Evolutionary conservation across 179 eudicot genomes (phyloP), one percentile per base, ranked within the genome.

Genomic region (Nepenthes alata): DNA sequence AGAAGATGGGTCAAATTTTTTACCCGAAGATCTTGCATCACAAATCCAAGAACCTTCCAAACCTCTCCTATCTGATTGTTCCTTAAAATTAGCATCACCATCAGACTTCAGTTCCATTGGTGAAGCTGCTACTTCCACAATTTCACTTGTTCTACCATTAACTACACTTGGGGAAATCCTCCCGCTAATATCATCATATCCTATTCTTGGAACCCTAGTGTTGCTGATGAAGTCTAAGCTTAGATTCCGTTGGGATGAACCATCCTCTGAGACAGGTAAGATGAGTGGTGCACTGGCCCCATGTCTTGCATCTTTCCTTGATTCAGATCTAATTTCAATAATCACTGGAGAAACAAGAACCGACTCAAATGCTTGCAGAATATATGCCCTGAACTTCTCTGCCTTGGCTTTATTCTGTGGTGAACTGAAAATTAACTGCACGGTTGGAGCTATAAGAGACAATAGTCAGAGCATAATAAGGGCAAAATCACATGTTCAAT

Each of bases 321-420:
- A 59, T 61, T 84, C 90, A 71, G 80, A 75, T 74, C 83, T 76
- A 41, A 89, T 83, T 74, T 93, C 98, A 56, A 93, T 75, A 3
- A 83, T 83, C 64, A 93, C 95, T 35, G 91, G 80, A 62, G 91
- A 79, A 13, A 86, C 88, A 37, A 93, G 86, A 68, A 87, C 90
- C 14, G 81, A 73, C 69, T 93, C 98, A 59, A 89, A 86, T 64
- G 98, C 98, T 77, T 81, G 91, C 64, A 89, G 51, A 64, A 93
- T 80, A 65, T 84, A 85, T 2, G 75, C 62, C 71, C 75, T 89
- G 50, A 80, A 75, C 62, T 85, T 89, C 64, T 93, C 98, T 6
- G 96, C 96, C 77, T 79, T 86, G 6, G 90, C 77, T 75, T 83
- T 87, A 52, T 82, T 69, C 73, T 72, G 72, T 36, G 76, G 78